These are phyloP conservation scores for Blastobotrys indianensis DNA, from an alignment of 1,139 yeast species.

Conservation along the genomic window DNA sequence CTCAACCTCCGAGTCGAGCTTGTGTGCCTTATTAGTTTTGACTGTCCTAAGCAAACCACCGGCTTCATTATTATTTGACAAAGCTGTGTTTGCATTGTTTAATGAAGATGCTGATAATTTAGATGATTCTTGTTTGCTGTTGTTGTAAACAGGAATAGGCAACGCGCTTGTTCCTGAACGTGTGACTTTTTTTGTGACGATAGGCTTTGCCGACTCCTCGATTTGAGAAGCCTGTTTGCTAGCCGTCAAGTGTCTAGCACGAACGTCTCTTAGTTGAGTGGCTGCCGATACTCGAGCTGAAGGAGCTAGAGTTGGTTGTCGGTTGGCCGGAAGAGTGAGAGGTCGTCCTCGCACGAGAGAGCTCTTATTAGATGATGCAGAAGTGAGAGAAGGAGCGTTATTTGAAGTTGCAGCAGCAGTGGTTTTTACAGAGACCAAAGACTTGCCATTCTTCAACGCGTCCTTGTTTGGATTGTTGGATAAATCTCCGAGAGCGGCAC, in stretches of 20 bases:
- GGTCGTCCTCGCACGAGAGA: background rate
- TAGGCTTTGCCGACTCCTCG: conserved; percentile 7
- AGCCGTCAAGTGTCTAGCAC: conserved; percentile 6
- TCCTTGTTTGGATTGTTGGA: conserved; percentile 13
- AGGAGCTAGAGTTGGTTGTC: conserved; percentile 9
- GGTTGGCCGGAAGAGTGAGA: conserved; percentile 4
- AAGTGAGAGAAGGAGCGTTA: conserved; percentile 1
- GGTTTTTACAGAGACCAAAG: conserved; percentile 3
- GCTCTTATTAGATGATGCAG: background rate
- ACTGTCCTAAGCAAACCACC: background rate
- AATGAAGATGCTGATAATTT: background rate
- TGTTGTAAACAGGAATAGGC: conserved; percentile 11
- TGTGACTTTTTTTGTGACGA: background rate
- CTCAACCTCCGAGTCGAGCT: conserved; percentile 5
- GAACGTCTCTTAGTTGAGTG: conserved; percentile 3
- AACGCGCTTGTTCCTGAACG: conserved; percentile 1
- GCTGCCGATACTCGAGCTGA: conserved; percentile 5
- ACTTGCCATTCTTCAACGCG: conserved; percentile 1
- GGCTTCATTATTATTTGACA: background rate
- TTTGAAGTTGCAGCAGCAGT: background rate
- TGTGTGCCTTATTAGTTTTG: conserved; percentile 5
- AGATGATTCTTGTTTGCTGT: conserved; percentile 1
- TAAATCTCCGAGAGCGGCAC: conserved; percentile 16
- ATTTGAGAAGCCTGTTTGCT: conserved; percentile 4
- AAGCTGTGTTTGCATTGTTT: background rate